Conservation (phyloP, 176 grass and related monocot species). For the Dactylis glomerata region DNA sequence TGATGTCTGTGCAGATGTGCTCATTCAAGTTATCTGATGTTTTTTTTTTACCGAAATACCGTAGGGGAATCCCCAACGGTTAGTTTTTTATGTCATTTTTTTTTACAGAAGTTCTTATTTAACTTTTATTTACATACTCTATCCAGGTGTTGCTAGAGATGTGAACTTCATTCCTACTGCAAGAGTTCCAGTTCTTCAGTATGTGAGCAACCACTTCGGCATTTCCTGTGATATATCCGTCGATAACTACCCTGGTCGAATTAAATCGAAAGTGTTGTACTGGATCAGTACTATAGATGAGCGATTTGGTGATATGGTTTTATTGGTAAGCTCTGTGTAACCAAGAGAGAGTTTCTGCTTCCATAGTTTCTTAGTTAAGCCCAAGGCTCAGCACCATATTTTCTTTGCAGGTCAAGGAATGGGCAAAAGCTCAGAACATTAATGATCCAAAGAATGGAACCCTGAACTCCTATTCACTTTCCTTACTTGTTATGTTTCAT, state of each 20-base stretch:
- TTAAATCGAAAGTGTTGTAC: conserved; percentile 77
- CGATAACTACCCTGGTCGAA: conserved; percentile 61
- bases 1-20: background rate
- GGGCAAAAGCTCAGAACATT: conserved; percentile 92
- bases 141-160: conserved; percentile 53
- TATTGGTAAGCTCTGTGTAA: conserved; percentile 56
- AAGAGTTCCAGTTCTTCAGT: conserved; percentile 86
- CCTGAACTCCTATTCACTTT: conserved; percentile 88
- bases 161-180: conserved; percentile 73
- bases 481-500: conserved; percentile 82
- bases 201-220: conserved; percentile 47
- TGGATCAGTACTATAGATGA: conserved; percentile 63
- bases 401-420: conserved; percentile 82
- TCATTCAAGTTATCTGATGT: background rate
- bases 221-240: conserved; percentile 88
- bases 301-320: conserved; percentile 82
- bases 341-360: background rate
- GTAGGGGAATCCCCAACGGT: too few species aligned
- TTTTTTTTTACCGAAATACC: too few species aligned
- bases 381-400: conserved; percentile 20
- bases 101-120: background rate
- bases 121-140: conserved; percentile 1
- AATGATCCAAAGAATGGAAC: conserved; percentile 83
- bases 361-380: background rate
- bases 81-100: too few species aligned